Evolutionary conservation across 75 land plant species (phyloP), one percentile per base, ranked within the genome.

Genomic region (Ceratopteris richardii): DNA sequence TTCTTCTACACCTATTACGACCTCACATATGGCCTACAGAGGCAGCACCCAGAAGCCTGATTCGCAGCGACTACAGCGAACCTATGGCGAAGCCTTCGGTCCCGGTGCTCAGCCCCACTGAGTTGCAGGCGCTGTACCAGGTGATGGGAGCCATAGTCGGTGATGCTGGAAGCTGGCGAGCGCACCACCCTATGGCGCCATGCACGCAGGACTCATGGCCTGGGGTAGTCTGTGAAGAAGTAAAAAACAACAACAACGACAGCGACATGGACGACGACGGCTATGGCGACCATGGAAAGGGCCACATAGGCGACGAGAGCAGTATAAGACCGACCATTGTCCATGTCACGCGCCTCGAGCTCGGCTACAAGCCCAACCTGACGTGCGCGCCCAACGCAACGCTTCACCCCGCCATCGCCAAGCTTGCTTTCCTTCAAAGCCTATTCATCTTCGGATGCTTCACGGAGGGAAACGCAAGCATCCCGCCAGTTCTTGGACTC

Each of bases 291-390:
- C n/a, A n/a, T n/a, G n/a, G n/a, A n/a, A n/a, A n/a, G n/a, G n/a
- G n/a, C n/a, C n/a, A n/a, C n/a, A n/a, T n/a, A n/a, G n/a, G n/a
- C n/a, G n/a, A n/a, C n/a, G n/a, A n/a, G n/a, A n/a, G n/a, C n/a
- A n/a, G n/a, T n/a, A n/a, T n/a, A n/a, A n/a, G n/a, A n/a, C 3
- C 7, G 7, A 9, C 9, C 6, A 20, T 60, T 31, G 23, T 82
- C 26, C 89, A 86, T 70, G 89, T 86, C 56, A 55, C 86, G 0
- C 66, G 82, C 64, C 79, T 86, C 41, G 77, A 79, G 44, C 79
- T 82, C 62, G 89, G 89, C 0, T 46, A 24, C n/a, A 41, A 31
- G 0, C 85, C 86, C 23, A 74, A 82, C 44, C 84, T 86, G 14
- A 57, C 69, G 0, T 86, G 89, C 82, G 79, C 68, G 64, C 21